phyloP scores from a whole-genome alignment of 495 filamentous ascomycete genomes.

The Articulospora tetracladia region DNA sequence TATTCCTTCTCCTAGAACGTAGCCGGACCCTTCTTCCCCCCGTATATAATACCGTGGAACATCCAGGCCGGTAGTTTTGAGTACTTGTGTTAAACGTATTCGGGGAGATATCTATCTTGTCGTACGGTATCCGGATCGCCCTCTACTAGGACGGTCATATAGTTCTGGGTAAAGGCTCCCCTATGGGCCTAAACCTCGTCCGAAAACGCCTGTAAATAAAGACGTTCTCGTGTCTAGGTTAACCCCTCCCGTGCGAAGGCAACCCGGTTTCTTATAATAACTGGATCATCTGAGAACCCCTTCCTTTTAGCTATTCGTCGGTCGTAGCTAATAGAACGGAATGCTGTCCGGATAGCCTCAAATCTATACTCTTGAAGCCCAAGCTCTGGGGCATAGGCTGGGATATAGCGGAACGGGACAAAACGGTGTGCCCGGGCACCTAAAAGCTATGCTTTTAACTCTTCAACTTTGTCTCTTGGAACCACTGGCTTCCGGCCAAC shows the following conservation, averaged over 20 bases:
- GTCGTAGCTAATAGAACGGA: no score
- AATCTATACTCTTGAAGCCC: no score
- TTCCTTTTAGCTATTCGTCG: no score
- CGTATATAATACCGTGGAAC: constrained; percentile 27
- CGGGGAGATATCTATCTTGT: background rate
- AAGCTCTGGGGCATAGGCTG: no score
- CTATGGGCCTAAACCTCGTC: constrained; percentile 10
- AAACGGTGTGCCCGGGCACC: no score
- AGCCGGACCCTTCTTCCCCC: constrained; percentile 22
- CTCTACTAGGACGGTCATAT: background rate
- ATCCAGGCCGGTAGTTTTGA: constrained; percentile 24
- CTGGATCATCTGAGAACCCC: no score
- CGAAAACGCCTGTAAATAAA: constrained; percentile 4
- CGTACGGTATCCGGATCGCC: no score
- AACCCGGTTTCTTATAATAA: no score
- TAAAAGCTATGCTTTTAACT: no score
- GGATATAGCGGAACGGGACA: background rate
- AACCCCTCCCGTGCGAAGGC: background rate
- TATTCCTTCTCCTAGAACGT: constrained; percentile 33
- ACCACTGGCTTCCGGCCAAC: no score
- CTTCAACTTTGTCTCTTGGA: no score
- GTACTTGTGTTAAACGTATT: constrained; percentile 3
- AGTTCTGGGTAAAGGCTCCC: constrained; percentile 5
- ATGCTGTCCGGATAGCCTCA: no score
- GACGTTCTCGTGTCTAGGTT: background rate